Evolutionary conservation across 352 stramenopile species (phyloP).

Genomic region (Phytophthora capsici): DNA sequence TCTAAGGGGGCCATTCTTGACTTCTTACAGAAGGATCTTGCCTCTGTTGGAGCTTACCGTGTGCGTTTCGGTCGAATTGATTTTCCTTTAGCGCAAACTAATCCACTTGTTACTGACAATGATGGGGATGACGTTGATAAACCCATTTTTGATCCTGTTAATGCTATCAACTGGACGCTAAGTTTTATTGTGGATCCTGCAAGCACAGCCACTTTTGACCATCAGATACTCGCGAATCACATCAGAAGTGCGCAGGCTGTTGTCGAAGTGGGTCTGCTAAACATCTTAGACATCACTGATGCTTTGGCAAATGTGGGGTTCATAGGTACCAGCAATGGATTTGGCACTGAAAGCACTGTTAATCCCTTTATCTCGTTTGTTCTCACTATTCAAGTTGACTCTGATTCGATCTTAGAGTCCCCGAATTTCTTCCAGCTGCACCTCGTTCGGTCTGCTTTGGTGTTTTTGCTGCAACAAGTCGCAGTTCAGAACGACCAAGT

Average conservation of each 20-base stretch:
- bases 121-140: slow-evolving; percentile 1
- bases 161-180: slow-evolving; percentile 22
- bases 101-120: slow-evolving; percentile 10
- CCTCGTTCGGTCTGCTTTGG: slow-evolving; percentile 17
- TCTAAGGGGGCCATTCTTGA: slow-evolving; percentile 26
- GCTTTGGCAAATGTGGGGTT: slow-evolving; percentile 4
- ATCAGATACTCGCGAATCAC: background rate
- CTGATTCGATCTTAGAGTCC: slow-evolving; percentile 10
- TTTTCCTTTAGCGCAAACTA: slow-evolving; percentile 4
- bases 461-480: slow-evolving; percentile 32
- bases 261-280: slow-evolving; percentile 6
- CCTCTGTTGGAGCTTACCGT: background rate
- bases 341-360: background rate
- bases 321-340: slow-evolving; percentile 5
- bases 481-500: slow-evolving; percentile 14
- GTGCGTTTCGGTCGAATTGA: slow-evolving; percentile 18
- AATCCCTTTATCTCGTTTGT: slow-evolving; percentile 19
- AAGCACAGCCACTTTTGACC: background rate
- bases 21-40: slow-evolving; percentile 5
- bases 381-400: slow-evolving; percentile 22
- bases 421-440: slow-evolving; percentile 34
- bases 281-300: slow-evolving; percentile 7
- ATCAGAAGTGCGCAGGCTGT: background rate
- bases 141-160: slow-evolving; percentile 18
- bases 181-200: slow-evolving; percentile 16